phyloP scores from a whole-genome alignment of 441 rosid genomes.

The Metrosideros polymorpha region DNA sequence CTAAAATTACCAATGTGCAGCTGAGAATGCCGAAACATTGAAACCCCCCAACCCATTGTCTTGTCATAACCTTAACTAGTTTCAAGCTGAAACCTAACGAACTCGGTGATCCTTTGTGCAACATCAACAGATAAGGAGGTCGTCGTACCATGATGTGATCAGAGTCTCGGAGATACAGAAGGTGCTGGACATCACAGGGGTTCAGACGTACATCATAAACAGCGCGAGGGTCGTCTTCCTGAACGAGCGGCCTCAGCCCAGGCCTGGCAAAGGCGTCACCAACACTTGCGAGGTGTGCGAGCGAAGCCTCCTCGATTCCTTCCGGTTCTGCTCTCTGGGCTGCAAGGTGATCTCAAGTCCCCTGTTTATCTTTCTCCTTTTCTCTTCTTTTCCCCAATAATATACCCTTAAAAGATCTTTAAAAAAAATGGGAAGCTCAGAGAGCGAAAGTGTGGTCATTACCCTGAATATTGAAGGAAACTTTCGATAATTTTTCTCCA shows the following conservation, averaged over 20 bases:
- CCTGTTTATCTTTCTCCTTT: not conserved
- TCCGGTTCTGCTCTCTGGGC: constrained; percentile 94
- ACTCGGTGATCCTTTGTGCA: not conserved
- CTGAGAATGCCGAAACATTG: not conserved
- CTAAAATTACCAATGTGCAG: not conserved
- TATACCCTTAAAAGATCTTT: not conserved
- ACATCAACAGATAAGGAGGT: constrained; percentile 75
- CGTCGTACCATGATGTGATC: constrained; percentile 96
- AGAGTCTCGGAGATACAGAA: constrained; percentile 88
- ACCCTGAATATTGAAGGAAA: not conserved
- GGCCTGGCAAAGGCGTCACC: constrained; percentile 93
- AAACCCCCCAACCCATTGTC: not conserved
- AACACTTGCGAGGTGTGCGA: constrained; percentile 93
- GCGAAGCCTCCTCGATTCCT: constrained; percentile 87
- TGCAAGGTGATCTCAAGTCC: constrained; percentile 58
- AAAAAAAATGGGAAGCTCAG: not conserved
- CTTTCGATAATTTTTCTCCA: not conserved
- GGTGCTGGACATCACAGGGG: constrained; percentile 68
- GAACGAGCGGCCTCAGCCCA: constrained; percentile 92
- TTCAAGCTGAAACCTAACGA: not conserved
- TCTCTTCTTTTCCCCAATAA: not conserved
- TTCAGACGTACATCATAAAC: constrained; percentile 89
- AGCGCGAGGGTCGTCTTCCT: constrained; percentile 95
- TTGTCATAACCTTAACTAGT: not conserved
- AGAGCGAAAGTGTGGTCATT: not conserved